Conservation (phyloP, 2,329 filamentous ascomycete genomes). For the Hypoxylon sp. region DNA sequence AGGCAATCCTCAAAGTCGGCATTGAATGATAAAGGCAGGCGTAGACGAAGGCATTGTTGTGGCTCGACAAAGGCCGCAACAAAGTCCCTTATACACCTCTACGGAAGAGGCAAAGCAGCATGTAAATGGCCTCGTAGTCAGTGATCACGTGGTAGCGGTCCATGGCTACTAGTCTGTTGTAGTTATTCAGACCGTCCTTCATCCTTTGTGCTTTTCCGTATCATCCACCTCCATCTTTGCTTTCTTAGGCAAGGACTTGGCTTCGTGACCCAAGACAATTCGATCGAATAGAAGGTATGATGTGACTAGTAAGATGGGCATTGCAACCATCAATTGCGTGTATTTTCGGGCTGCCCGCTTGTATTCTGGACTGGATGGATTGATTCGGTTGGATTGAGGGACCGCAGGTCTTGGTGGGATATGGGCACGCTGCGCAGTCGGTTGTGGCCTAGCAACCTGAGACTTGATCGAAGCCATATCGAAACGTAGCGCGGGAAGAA, state of each 20-base stretch:
- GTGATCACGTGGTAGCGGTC: background rate
- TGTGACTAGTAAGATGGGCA: conserved; percentile 69
- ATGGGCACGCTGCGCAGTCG: conserved; percentile 21
- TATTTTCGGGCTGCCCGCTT: conserved; percentile 62
- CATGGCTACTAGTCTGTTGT: background rate
- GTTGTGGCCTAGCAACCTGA: conserved; percentile 7
- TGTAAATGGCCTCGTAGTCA: background rate
- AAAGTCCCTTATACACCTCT: background rate
- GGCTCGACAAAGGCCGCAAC: background rate
- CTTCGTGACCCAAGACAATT: conserved; percentile 47
- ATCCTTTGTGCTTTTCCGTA: conserved; percentile 23
- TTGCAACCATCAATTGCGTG: conserved; percentile 64
- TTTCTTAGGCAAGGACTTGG: conserved; percentile 36
- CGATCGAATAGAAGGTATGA: conserved; percentile 68
- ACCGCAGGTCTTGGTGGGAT: conserved; percentile 13
- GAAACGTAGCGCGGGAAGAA: background rate
- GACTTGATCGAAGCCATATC: conserved; percentile 27
- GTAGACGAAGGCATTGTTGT: background rate
- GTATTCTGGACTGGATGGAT: conserved; percentile 57
- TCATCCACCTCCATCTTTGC: background rate
- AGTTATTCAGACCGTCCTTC: conserved; percentile 13
- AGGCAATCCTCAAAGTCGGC: background rate
- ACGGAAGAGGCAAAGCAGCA: background rate
- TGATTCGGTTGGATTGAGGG: conserved; percentile 45
- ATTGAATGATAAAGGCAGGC: background rate